Evolutionary conservation across 23 red algal species (phyloP), one percentile per base, ranked within the genome.

Genomic region (Agarophyton chilense): DNA sequence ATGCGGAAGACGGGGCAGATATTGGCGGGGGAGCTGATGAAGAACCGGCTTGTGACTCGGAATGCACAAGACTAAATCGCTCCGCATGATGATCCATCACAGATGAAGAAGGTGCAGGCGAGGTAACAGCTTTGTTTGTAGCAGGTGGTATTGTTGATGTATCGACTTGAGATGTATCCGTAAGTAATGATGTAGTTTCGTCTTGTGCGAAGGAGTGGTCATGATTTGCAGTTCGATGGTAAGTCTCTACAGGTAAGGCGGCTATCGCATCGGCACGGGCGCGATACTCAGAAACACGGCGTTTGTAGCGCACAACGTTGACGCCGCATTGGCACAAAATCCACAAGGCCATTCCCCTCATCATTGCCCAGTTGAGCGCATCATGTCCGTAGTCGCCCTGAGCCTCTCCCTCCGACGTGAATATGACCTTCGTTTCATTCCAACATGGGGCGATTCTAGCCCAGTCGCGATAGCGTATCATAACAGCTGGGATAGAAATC

Each of bases 261-360:
- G 87, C 72, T 49, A 98, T 87, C 26, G 90, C 90, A 80, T 90
- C 92, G 13, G 84, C 82, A 35, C 95, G 95, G 2, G 91, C 92
- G 28, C 80, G 85, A 72, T 89, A 79, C 34, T 94, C 85, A 39
- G 83, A 82, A 16, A 84, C 78, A 58, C 92, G 85, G 14, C 95
- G 70, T 73, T 87, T 83, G 16, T 87, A 88, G 29, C 95, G 71
- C 29, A 98, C 76, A 68, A 98, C 84, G 77, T 98, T 98, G n/a
- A 98, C 83, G 39, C 79, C 88, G 54, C 91, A 98, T 42, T 98
- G 95, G 63, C 85, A 94, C 32, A 98, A 79, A 65, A 98, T 98
- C 95, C 95, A 98, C 21, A 93, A 61, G 18, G 92, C 91, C 95
- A 98, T 98, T 31, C 91, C 95, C 18, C 92, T 86, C 82, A 98